Evolutionary conservation across 805 yeast species (phyloP), one percentile per base, ranked within the genome.

Genomic region (Wickerhamomyces bisporus): DNA sequence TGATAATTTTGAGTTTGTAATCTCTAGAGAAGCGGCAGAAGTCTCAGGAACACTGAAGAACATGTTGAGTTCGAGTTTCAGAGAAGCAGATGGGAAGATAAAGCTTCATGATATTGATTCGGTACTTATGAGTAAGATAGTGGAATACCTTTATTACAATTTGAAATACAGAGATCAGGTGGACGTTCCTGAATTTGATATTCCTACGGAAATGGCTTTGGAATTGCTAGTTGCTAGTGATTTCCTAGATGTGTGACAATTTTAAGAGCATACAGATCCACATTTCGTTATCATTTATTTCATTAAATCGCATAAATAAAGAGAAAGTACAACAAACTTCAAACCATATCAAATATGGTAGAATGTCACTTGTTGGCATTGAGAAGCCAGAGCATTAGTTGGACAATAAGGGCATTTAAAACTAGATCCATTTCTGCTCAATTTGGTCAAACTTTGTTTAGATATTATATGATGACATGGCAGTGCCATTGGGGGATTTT

Each of bases 161-260:
- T 58, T 71, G 42, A 81, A 84, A 49, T 86, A 85, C 55, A 75
- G 70, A 44, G 77, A 75, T 35, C 73, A 69, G 0, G 72, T 66
- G 25, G 80, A 75, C 35, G 75, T 84, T 6, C 95, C 96, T 0
- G 93, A 85, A 39, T 93, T 93, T 60, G 83, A 84, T 26, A 77
- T 93, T 3, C 96, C 98, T 1, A 89, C 97, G 0, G 97, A 87
- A 48, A 74, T 91, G 77, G 96, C 98, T 0, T 65, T 91, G 44
- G 98, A 93, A 56, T 64, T 91, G 48, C 62, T 93, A 32, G 91
- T 93, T 26, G 96, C 95, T 19, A 96, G 98, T 2, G 98, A 93
- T 57, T 91, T 77, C 57, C 63, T 87, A 50, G 91, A 86, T 49
- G 80, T 79, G 30, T 76, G 37, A 42, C 2, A 16, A 2, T 11